Conservation (phyloP, 2,329 filamentous ascomycete genomes). For the Zasmidium citrigriseum region DNA sequence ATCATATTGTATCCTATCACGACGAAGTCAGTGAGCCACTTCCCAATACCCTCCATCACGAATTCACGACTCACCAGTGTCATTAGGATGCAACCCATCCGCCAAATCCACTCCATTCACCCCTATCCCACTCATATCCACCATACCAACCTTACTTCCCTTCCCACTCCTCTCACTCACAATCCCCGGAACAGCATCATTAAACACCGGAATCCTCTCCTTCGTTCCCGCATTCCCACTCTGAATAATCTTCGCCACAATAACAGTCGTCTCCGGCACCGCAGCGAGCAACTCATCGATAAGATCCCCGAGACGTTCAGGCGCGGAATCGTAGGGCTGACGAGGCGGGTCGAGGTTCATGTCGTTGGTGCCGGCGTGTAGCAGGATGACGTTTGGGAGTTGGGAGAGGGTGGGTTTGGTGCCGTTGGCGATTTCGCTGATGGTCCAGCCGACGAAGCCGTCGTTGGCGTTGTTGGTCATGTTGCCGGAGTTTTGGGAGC, state of each 20-base stretch:
- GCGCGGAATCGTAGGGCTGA: conserved; percentile 2
- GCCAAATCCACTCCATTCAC: conserved; percentile 3
- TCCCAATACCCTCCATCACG: neutral
- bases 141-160: conserved; percentile 11
- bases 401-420: neutral
- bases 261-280: conserved; percentile 13
- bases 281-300: conserved; percentile 14
- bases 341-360: conserved; percentile 1
- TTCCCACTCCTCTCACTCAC: conserved; percentile 5
- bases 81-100: conserved; percentile 17
- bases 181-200: conserved; percentile 6
- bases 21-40: neutral
- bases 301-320: conserved; percentile 12
- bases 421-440: neutral
- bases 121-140: conserved; percentile 15
- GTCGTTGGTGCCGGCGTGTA: conserved; percentile 22
- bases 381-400: conserved; percentile 17
- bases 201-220: neutral
- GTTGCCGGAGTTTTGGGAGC: neutral
- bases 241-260: conserved; percentile 17
- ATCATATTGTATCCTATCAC: conserved; percentile 9
- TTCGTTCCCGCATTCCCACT: neutral
- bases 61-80: neutral
- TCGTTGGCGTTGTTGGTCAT: neutral
- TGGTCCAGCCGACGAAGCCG: neutral